Evolutionary conservation across 1,284 basidiomycete species (phyloP), one percentile per base, ranked within the genome.

Genomic region (Pholiota adiposa): DNA sequence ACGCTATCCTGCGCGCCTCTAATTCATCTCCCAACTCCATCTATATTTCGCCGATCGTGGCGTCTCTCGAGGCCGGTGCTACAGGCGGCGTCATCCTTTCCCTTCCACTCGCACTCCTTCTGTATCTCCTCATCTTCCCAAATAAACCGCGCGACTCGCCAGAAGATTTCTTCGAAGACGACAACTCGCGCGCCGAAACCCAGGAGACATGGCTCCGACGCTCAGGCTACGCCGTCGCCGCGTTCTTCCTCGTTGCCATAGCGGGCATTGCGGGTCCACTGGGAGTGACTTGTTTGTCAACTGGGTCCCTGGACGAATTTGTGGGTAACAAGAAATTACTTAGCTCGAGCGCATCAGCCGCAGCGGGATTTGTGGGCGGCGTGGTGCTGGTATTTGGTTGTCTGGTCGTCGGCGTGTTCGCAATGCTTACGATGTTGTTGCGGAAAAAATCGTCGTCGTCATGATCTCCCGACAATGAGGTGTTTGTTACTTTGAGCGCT

Each of bases 81-180:
- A 67, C 67, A 25, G 73, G 73, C 46, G 73, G 72, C 11, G 63
- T 69, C 5, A 69, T 75, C 46, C 67, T 75, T 23, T 49, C 71
- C 1, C 46, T 73, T 7, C 73, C 73, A 0, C 56, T 73, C 43
- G 67, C 67, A 1, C 54, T 70, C 25, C 63, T 73, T 14, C 52
- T 73, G 11, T 73, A 72, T 60, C 62, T 70, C 44, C 61, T 74
- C 51, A 51, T 69, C 18, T 66, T 62, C 57, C 69, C 70, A 4
- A 65, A 61, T 2, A 62, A 55, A 40, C 57, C 64, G 0, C 54
- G 63, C 2, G 52, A 63, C 0, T 60, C 66, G 14, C 68, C 68
- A 2, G 70, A 71, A 27, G 73, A 74, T 54, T 72, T 72, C 59
- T 73, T 74, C 58, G 71, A 72, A 21, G 72, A 74, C 51, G 71